Conservation (phyloP, 1,284 basidiomycete genomes). For the Gomphus sp. region DNA sequence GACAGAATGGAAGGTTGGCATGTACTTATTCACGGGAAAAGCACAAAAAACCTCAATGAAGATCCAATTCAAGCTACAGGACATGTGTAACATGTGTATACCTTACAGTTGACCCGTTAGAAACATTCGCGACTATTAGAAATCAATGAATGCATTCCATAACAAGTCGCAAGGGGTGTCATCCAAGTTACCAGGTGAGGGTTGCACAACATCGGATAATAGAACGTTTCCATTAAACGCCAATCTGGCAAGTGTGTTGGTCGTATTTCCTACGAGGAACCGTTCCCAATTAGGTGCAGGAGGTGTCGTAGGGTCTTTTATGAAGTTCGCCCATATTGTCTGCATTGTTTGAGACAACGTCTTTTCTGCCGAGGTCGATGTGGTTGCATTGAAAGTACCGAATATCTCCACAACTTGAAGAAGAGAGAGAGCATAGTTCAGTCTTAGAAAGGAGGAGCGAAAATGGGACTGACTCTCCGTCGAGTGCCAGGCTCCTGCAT, state of each 20-base stretch:
- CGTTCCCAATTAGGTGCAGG: slow-evolving; percentile 3
- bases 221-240: slow-evolving; percentile 6
- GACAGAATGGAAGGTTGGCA: too few relatives aligned
- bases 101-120: too few relatives aligned
- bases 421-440: background rate
- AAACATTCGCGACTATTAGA: background rate
- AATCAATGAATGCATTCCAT: slow-evolving; percentile 4
- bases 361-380: slow-evolving; percentile 11
- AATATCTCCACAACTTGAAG: slow-evolving; percentile 13
- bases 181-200: background rate
- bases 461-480: slow-evolving; percentile 1
- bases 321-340: slow-evolving; percentile 13
- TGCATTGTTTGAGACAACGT: slow-evolving; percentile 13
- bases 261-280: slow-evolving; percentile 5
- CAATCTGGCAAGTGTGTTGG: slow-evolving; percentile 2
- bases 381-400: slow-evolving; percentile 14
- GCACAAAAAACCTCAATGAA: too few relatives aligned
- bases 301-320: too few relatives aligned
- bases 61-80: background rate
- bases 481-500: slow-evolving; percentile 8
- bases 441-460: background rate
- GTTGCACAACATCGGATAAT: slow-evolving; percentile 6
- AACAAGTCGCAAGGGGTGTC: slow-evolving; percentile 5
- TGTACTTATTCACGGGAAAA: too few relatives aligned
- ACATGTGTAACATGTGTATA: too few relatives aligned